Conservation (phyloP, 1,139 yeast species). For the Debaryomyces sp. region DNA sequence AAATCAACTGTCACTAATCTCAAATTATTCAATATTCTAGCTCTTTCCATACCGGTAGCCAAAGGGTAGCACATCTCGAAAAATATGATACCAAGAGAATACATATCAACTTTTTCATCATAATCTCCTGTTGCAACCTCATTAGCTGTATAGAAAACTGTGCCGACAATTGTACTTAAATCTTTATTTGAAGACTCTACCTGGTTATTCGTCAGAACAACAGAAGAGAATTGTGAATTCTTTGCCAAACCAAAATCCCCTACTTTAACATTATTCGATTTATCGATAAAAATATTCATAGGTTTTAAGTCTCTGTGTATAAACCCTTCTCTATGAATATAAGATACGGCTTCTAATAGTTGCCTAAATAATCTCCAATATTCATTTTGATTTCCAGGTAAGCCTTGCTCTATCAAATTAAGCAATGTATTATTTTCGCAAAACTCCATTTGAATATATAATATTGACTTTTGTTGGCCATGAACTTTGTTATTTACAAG, state of each 20-base stretch:
- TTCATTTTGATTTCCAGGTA: constrained; percentile 72
- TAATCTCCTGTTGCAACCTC: constrained; percentile 83
- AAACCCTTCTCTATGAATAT: constrained; percentile 91
- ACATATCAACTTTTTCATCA: constrained; percentile 93
- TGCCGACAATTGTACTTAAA: constrained; percentile 89
- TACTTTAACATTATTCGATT: constrained; percentile 82
- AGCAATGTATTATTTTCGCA: constrained; percentile 91
- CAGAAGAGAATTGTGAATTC: constrained; percentile 55
- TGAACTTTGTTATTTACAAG: neutral
- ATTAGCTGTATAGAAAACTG: constrained; percentile 87
- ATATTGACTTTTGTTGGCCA: constrained; percentile 46
- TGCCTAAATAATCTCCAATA: constrained; percentile 92
- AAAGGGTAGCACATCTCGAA: constrained; percentile 91
- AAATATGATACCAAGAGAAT: constrained; percentile 89
- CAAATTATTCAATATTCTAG: constrained; percentile 62
- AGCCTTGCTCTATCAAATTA: constrained; percentile 79
- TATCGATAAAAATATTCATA: constrained; percentile 92
- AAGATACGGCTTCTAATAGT: constrained; percentile 84
- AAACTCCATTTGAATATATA: constrained; percentile 95
- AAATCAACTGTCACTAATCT: constrained; percentile 62
- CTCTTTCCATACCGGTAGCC: constrained; percentile 91
- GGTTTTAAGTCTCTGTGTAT: constrained; percentile 96
- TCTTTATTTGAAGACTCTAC: constrained; percentile 58
- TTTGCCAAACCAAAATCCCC: constrained; percentile 98
- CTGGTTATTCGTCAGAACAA: constrained; percentile 44